Conservation (phyloP, 495 filamentous ascomycete species). For the Neurospora sp. region DNA sequence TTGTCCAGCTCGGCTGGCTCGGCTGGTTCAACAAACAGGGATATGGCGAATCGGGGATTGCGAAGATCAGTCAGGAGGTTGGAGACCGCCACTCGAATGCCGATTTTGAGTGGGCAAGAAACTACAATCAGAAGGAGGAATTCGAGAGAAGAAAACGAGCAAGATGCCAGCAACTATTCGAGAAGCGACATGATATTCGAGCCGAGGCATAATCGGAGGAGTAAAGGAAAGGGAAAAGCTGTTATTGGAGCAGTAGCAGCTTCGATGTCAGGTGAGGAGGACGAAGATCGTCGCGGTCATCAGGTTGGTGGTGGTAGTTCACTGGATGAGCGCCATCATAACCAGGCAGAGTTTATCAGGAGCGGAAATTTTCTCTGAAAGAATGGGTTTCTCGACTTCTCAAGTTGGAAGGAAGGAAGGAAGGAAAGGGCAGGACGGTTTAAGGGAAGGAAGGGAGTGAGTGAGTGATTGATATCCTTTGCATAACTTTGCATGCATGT, state of each 20-base stretch:
- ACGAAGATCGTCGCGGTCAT: neutral
- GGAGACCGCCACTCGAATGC: neutral
- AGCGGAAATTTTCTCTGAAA: neutral
- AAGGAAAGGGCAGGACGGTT: neutral
- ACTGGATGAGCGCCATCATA: neutral
- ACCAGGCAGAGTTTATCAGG: neutral
- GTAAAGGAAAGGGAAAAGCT: neutral
- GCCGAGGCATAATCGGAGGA: neutral
- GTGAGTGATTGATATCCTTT: neutral
- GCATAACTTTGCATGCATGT: neutral
- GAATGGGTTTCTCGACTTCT: neutral
- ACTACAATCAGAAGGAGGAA: neutral
- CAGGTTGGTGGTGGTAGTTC: neutral
- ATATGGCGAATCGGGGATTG: neutral
- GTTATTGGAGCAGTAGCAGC: neutral
- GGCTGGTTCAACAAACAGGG: slow-evolving; percentile 1
- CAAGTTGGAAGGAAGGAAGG: neutral
- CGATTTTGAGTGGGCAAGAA: neutral
- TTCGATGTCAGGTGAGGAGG: neutral
- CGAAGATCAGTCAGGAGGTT: neutral
- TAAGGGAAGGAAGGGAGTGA: neutral
- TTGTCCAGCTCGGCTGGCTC: slow-evolving; percentile 1
- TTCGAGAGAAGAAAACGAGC: neutral
- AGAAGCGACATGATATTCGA: neutral
- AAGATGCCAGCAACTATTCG: neutral